phyloP scores from a whole-genome alignment of 2,329 filamentous ascomycete species.

The Beauveria sp. region DNA sequence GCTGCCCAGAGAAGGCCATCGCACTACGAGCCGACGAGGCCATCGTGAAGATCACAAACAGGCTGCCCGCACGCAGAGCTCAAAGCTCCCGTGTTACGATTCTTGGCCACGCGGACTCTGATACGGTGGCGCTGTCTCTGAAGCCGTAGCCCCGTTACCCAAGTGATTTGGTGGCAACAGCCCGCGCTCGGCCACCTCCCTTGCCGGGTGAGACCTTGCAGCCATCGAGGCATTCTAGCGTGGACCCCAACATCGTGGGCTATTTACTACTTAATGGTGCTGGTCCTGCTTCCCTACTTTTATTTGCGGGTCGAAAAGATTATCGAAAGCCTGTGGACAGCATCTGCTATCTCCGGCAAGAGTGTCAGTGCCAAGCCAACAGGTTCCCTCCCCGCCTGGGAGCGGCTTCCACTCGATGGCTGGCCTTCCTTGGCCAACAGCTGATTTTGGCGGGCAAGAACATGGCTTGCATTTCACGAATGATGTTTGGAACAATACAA shows the following conservation, averaged over 20 bases:
- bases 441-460: constrained; percentile 14
- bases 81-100: not conserved
- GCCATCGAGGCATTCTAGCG: constrained; percentile 12
- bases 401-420: constrained; percentile 17
- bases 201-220: constrained; percentile 21
- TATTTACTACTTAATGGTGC: constrained; percentile 17
- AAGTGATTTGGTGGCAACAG: constrained; percentile 4
- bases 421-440: constrained; percentile 13
- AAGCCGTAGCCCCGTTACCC: constrained; percentile 3
- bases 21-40: constrained; percentile 5
- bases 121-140: constrained; percentile 9
- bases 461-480: constrained; percentile 26
- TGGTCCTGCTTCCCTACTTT: constrained; percentile 12
- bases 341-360: not conserved
- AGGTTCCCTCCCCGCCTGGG: constrained; percentile 12
- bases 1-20: not conserved
- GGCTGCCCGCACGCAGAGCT: not conserved
- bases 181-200: constrained; percentile 16
- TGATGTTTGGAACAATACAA: constrained; percentile 27
- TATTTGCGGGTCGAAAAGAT: constrained; percentile 11
- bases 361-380: constrained; percentile 10
- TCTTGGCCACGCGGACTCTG: constrained; percentile 1
- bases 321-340: constrained; percentile 9
- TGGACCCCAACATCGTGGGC: constrained; percentile 8
- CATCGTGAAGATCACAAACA: constrained; percentile 8